These are phyloP conservation scores for Heimioporus retisporus DNA, from an alignment of 1,284 basidiomycete species.

Conservation along the genomic window DNA sequence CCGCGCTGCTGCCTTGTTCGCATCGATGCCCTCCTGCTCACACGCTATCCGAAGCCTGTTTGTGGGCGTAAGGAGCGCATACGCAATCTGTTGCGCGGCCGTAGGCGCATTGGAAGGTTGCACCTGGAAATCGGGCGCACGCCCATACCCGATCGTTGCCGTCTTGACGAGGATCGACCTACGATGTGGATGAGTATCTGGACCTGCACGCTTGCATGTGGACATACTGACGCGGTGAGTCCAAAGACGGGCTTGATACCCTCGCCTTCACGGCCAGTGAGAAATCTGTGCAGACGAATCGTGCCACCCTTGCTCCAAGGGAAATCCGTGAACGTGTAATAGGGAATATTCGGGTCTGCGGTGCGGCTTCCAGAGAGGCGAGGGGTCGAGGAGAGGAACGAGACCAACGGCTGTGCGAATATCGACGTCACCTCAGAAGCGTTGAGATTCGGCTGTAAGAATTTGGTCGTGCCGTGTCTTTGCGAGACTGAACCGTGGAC, in stretches of 20 bases:
- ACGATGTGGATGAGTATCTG: neutral
- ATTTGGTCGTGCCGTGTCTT: too few species aligned
- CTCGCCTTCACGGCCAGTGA: conserved; percentile 84
- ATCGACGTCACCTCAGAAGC: conserved; percentile 79
- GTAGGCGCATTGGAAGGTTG: conserved; percentile 65
- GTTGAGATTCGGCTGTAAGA: conserved; percentile 78
- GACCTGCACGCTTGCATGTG: too few species aligned
- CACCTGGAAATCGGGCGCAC: conserved; percentile 71
- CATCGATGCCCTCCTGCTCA: conserved; percentile 37
- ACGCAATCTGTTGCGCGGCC: conserved; percentile 67
- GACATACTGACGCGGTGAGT: conserved; percentile 76
- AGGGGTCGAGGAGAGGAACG: conserved; percentile 75
- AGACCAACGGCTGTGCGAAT: conserved; percentile 84
- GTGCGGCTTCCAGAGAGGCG: conserved; percentile 63
- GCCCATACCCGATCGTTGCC: conserved; percentile 74
- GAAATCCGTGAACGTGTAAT: conserved; percentile 73
- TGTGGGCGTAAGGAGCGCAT: conserved; percentile 55
- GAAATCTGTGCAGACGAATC: conserved; percentile 79
- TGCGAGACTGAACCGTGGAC: conserved; percentile 20
- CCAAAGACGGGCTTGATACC: conserved; percentile 89
- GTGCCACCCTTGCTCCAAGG: conserved; percentile 45
- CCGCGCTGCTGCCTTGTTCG: conserved; percentile 22
- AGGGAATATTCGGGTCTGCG: conserved; percentile 44
- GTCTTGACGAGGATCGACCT: conserved; percentile 80
- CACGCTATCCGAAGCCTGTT: conserved; percentile 38